A percentile compares a stretch with the other conserved stretches of the same genome.
phyloP scores from a whole-genome alignment of 768 basidiomycete genomes.

The Lactifluus piperatus region DNA sequence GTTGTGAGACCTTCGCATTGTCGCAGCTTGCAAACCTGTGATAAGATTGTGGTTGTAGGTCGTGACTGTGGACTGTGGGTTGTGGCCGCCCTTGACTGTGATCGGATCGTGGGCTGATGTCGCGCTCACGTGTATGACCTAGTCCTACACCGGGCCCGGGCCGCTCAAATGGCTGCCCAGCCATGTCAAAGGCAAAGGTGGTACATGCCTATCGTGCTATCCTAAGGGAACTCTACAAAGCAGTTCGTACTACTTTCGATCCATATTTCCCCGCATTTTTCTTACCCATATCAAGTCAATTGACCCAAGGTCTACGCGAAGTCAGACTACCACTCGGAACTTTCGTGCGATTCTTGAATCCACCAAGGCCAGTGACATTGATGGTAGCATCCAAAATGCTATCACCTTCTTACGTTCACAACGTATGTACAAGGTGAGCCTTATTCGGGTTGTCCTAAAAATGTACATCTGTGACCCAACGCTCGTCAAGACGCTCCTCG shows the following conservation, averaged over 20 bases:
- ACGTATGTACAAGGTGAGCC: constrained; percentile 62
- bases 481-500: constrained; percentile 55
- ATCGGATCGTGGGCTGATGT: no score
- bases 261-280: no score
- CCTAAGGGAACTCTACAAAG: constrained; percentile 45
- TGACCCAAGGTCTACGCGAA: constrained; percentile 30
- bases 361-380: constrained; percentile 22
- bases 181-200: constrained; percentile 3
- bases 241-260: constrained; percentile 32
- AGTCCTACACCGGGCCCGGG: no score
- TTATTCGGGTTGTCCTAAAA: background rate
- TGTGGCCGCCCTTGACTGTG: no score
- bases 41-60: background rate
- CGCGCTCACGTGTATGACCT: no score
- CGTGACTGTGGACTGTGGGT: background rate
- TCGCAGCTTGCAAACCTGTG: background rate
- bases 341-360: constrained; percentile 48
- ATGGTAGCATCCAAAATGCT: constrained; percentile 48
- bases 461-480: background rate
- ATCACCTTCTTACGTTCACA: constrained; percentile 65
- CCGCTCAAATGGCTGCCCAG: no score
- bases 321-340: constrained; percentile 37
- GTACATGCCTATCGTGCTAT: constrained; percentile 40
- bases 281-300: constrained; percentile 29
- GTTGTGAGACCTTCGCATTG: background rate